Conservation (phyloP, 1,284 basidiomycete species). For the Retiboletus flavoniger region DNA sequence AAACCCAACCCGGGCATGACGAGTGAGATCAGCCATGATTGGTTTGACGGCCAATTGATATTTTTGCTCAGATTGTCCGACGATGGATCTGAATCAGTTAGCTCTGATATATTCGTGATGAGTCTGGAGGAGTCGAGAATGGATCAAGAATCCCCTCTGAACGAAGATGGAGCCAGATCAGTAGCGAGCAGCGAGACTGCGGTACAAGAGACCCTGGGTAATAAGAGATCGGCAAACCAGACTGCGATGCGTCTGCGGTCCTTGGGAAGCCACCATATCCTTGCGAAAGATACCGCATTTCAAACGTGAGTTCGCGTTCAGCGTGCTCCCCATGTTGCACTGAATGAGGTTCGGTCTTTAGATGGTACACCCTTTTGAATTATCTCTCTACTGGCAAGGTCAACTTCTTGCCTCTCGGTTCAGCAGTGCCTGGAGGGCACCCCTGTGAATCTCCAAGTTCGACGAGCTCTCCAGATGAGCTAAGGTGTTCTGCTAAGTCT, state of each 20-base stretch:
- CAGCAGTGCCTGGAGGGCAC: not conserved
- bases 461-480: constrained; percentile 4
- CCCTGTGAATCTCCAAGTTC: not conserved
- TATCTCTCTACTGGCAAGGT: constrained; percentile 30
- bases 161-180: not conserved
- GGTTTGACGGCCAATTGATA: not conserved
- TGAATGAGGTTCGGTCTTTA: not conserved
- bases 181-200: constrained; percentile 1
- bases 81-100: constrained; percentile 15
- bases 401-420: constrained; percentile 28
- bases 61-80: constrained; percentile 7
- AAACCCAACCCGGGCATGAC: constrained; percentile 1
- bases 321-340: not conserved
- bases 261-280: constrained; percentile 11
- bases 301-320: constrained; percentile 8
- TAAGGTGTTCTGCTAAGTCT: constrained; percentile 30
- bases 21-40: constrained; percentile 8
- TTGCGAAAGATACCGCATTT: constrained; percentile 26
- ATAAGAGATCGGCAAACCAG: not conserved
- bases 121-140: constrained; percentile 11
- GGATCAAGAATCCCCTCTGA: not conserved
- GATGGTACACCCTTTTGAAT: constrained; percentile 30
- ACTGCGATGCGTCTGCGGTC: not conserved
- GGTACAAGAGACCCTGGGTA: not conserved
- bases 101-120: constrained; percentile 28